These are phyloP conservation scores for Entomortierella chlamydospora DNA, from an alignment of 192 early-diverging fungal genomes.

Conservation along the genomic window DNA sequence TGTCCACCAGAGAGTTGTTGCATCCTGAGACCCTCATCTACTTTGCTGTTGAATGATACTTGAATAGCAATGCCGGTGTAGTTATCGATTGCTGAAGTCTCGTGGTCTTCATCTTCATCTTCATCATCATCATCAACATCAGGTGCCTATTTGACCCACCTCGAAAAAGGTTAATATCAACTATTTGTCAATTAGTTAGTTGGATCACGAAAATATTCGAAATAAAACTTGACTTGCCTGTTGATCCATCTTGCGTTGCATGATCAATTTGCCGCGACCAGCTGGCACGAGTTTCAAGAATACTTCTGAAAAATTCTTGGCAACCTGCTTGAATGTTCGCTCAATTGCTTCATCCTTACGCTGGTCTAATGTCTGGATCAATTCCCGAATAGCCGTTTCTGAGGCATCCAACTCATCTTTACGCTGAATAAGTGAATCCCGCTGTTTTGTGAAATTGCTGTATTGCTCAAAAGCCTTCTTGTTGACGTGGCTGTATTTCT, in stretches of 20 bases:
- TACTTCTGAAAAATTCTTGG: conserved; percentile 86
- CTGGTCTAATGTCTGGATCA: conserved; percentile 92
- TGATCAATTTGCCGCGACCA: conserved; percentile 86
- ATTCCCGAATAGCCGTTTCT: conserved; percentile 81
- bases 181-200: too few species aligned
- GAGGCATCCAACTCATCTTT: conserved; percentile 92
- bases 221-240: neutral
- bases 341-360: conserved; percentile 98
- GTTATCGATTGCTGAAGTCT: conserved; percentile 72
- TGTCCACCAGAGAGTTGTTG: conserved; percentile 97
- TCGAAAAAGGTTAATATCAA: too few species aligned
- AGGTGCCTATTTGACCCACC: conserved; percentile 22
- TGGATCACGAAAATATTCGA: too few species aligned
- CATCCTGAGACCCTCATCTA: conserved; percentile 90
- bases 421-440: conserved; percentile 82
- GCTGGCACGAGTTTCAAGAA: conserved; percentile 92
- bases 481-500: conserved; percentile 95
- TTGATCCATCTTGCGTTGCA: conserved; percentile 76
- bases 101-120: conserved; percentile 58
- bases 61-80: conserved; percentile 92
- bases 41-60: conserved; percentile 94
- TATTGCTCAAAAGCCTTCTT: conserved; percentile 99
- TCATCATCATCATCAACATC: conserved; percentile 55
- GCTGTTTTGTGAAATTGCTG: conserved; percentile 91
- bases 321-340: conserved; percentile 94